A percentile compares a stretch with the other conserved stretches of the same genome.
These are phyloP conservation scores for Spergularia bocconei DNA, from an alignment of 148 eudicot genomes.

Conservation along the genomic window DNA sequence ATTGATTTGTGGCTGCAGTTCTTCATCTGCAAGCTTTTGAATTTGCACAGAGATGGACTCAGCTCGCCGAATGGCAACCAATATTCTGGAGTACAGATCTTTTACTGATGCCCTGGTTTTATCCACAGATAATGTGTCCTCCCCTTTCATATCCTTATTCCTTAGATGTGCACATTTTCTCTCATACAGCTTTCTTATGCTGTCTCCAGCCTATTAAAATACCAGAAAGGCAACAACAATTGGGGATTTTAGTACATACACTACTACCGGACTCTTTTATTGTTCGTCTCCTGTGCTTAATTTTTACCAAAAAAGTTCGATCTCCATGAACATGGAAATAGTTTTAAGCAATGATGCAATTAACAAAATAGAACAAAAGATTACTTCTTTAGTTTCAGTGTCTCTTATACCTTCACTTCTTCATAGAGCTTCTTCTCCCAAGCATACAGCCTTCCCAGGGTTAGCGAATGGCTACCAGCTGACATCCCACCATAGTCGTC, in stretches of 20 bases:
- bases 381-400: background rate
- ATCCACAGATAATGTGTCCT: constrained; percentile 63
- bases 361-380: background rate
- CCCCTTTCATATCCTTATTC: constrained; percentile 72
- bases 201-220: constrained; percentile 65
- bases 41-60: constrained; percentile 81
- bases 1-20: constrained; percentile 77
- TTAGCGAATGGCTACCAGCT: constrained; percentile 86
- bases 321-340: too few relatives aligned
- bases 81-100: constrained; percentile 83
- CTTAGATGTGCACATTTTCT: constrained; percentile 79
- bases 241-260: background rate
- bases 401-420: constrained; percentile 75
- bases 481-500: constrained; percentile 93
- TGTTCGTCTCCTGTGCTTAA: background rate
- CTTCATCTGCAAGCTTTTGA: constrained; percentile 82
- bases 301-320: too few relatives aligned
- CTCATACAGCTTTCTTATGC: constrained; percentile 71
- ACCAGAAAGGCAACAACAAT: background rate
- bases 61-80: constrained; percentile 90
- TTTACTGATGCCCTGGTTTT: constrained; percentile 80
- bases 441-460: constrained; percentile 90
- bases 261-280: background rate
- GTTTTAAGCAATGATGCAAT: background rate
- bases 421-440: constrained; percentile 99